A percentile compares a stretch with the other conserved stretches of the same genome.
Evolutionary conservation across 202 grass and related monocot genomes (phyloP).

Genomic region (Schoenoplectus tabernaemontani): DNA sequence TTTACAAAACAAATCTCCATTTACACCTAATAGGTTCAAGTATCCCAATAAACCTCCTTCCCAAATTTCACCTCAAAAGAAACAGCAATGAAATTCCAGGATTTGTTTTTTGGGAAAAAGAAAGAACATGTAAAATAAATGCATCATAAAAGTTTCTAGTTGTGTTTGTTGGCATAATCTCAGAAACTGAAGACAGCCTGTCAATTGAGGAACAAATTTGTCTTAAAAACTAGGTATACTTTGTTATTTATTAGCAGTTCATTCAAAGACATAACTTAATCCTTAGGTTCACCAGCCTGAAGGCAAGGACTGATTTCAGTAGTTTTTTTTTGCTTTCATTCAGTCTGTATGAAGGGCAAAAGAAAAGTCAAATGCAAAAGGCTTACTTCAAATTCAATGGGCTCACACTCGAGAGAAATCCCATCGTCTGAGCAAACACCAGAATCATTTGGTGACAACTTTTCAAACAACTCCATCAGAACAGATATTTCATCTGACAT

Average conservation of each 20-base stretch:
- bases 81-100: neutral
- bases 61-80: neutral
- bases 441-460: conserved; percentile 45
- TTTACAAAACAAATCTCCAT: neutral
- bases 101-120: neutral
- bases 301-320: too few species aligned
- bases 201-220: neutral
- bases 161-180: neutral
- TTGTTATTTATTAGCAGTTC: neutral
- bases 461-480: conserved; percentile 71
- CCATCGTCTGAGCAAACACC: conserved; percentile 21
- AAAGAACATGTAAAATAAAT: neutral
- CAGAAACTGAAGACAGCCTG: neutral
- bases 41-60: neutral
- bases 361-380: conserved; percentile 16
- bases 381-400: conserved; percentile 67
- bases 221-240: neutral
- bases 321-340: too few species aligned
- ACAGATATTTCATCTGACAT: conserved; percentile 79
- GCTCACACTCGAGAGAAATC: conserved; percentile 41
- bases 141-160: neutral
- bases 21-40: neutral
- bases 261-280: neutral
- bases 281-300: neutral
- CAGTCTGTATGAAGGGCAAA: too few species aligned